Base-by-base conservation (phyloP, 208 protist genomes). In the Crithidia mellificae region DNA sequence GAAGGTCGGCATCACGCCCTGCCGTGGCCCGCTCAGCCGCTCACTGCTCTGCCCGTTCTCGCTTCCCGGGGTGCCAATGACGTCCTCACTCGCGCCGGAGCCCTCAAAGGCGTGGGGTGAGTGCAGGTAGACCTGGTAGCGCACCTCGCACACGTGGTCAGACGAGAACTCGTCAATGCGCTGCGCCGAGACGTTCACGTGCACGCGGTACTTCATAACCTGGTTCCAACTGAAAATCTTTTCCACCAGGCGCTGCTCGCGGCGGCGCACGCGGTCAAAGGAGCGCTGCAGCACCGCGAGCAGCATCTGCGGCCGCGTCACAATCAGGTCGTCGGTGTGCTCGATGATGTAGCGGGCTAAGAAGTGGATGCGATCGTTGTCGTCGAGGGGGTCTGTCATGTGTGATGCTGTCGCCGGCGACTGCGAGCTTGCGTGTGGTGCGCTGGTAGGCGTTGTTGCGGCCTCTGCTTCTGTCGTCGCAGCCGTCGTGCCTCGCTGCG, bases 161-260 rank as follows among this genome's bases (percentile, higher is more conserved):
- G 76, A 78, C 4, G 69, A 75, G 38, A 77, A 86, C 44, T 68
- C 72, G n/a, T 72, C 69, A 22, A 57, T 59, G 41, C 63, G 64
- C 47, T 71, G 53, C 39, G 68, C 55, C 2, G 77, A 73, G 9
- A 83, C 78, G 54, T 80, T 84, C 11, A 62, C 62, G 61, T 83
- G 77, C 17, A 86, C 49, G n/a, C 69, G 74, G 54, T 86, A 86
- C 73, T 86, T 86, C 54, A 67, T 62, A 11, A 63, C 61, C 67
- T 86, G 81, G 2, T 29, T 12, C 15, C 57, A 53, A 27, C 76
- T 72, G 55, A 86, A 86, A 1, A 81, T 32, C 55, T 72, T 74
- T 22, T 72, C 69, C 14, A 66, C 65, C 0, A 83, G 62, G 15
- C 50, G 55, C 34, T 62, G 59, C 46, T 82, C 53, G 7, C 62